Evolutionary conservation across 805 yeast genomes (phyloP).

Genomic region (Teunomyces barrocoloradensis): DNA sequence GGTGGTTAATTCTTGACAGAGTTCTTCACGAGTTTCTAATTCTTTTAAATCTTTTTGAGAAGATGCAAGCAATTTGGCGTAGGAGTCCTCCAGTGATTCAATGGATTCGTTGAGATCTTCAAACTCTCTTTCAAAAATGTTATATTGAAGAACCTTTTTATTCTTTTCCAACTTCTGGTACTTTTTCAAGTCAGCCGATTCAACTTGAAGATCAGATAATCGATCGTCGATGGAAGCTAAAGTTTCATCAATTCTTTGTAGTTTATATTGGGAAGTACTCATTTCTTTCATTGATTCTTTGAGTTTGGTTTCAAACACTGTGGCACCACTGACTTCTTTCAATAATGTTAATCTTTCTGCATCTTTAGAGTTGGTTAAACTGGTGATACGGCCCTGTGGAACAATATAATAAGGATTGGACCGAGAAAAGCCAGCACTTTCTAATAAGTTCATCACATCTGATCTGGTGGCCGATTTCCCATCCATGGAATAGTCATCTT

Average conservation of each 20-base stretch:
- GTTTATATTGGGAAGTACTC: conserved; percentile 65
- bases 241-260: conserved; percentile 71
- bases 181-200: conserved; percentile 68
- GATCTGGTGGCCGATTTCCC: conserved; percentile 73
- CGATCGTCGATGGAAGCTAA: conserved; percentile 67
- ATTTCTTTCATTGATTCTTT: conserved; percentile 78
- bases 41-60: conserved; percentile 54
- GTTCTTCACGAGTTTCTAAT: conserved; percentile 59
- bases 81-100: conserved; percentile 58
- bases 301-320: conserved; percentile 78
- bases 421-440: conserved; percentile 88
- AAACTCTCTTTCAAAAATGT: conserved; percentile 74
- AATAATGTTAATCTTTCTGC: conserved; percentile 71
- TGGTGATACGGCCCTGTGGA: conserved; percentile 91
- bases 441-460: conserved; percentile 78
- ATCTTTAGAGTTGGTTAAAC: conserved; percentile 86
- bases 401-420: conserved; percentile 94
- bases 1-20: conserved; percentile 44
- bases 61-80: conserved; percentile 48
- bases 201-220: conserved; percentile 74
- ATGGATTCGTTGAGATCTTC: conserved; percentile 57
- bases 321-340: conserved; percentile 94
- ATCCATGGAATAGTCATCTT: conserved; percentile 87
- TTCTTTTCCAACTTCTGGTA: conserved; percentile 66
- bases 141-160: conserved; percentile 70